Evolutionary conservation across 2,329 filamentous ascomycete genomes (phyloP).

Genomic region (Mycosphaerella sp.): DNA sequence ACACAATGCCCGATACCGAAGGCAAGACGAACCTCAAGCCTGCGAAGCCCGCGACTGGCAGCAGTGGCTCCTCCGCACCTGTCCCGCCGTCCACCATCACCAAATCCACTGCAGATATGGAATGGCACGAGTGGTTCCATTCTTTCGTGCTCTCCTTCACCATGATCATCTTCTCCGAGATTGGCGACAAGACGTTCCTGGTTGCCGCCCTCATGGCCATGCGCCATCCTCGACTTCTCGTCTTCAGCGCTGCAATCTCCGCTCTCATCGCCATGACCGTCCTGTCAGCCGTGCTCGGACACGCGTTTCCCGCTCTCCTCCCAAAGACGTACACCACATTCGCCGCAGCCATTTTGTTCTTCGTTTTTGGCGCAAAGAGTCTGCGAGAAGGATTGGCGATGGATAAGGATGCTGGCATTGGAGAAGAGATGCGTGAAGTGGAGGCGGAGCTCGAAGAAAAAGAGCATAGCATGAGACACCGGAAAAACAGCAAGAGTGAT

Average conservation of each 20-base stretch:
- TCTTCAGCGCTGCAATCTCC: constrained; percentile 90
- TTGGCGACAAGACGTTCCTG: constrained; percentile 98
- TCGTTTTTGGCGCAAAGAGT: constrained; percentile 80
- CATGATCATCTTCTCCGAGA: constrained; percentile 95
- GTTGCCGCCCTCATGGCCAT: constrained; percentile 98
- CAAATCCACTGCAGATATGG: constrained; percentile 12
- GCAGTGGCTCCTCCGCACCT: constrained; percentile 12
- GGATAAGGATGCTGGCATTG: constrained; percentile 81
- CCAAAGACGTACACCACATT: constrained; percentile 88
- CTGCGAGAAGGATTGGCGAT: constrained; percentile 82
- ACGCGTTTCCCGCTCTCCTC: constrained; percentile 83
- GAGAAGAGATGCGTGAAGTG: constrained; percentile 97
- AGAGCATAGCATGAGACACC: constrained; percentile 53
- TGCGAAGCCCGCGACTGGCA: constrained; percentile 23
- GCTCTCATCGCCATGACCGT: constrained; percentile 89
- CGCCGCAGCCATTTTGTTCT: constrained; percentile 75
- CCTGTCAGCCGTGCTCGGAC: constrained; percentile 83
- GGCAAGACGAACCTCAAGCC: constrained; percentile 30
- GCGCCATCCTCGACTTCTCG: constrained; percentile 88
- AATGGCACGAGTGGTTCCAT: constrained; percentile 50
- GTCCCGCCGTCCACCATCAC: constrained; percentile 5
- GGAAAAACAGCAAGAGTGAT: constrained; percentile 63
- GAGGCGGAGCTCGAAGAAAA: constrained; percentile 92
- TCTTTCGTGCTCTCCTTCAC: constrained; percentile 88
- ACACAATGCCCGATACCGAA: constrained; percentile 37